Conservation (phyloP, 1,139 yeast genomes). For the Blastobotrys capitulatus region DNA sequence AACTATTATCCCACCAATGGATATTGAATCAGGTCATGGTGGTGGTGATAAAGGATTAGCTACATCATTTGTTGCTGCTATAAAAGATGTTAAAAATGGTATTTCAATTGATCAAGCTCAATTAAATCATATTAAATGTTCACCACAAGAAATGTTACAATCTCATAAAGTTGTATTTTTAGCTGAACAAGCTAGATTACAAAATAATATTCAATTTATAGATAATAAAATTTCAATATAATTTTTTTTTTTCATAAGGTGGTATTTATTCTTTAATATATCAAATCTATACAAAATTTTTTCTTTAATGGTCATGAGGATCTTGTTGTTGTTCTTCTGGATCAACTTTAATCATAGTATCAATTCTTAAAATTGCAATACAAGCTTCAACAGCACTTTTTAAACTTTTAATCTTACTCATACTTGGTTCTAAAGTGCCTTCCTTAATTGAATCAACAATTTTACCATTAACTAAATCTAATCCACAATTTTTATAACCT, state of each 20-base stretch:
- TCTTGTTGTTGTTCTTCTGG: conserved; percentile 95
- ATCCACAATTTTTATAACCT: conserved; percentile 83
- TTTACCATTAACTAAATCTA: conserved; percentile 87
- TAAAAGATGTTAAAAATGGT: conserved; percentile 20
- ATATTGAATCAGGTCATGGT: conserved; percentile 25
- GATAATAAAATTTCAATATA: conserved; percentile 11
- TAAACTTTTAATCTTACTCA: conserved; percentile 85
- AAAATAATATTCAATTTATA: conserved; percentile 16
- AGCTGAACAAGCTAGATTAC: conserved; percentile 25
- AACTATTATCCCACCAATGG: conserved; percentile 15
- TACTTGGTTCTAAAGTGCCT: conserved; percentile 94
- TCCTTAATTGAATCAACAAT: conserved; percentile 76
- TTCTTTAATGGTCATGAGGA: conserved; percentile 29
- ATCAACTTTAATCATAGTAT: conserved; percentile 95
- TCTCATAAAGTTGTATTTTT: conserved; percentile 26
- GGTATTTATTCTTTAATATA: too few species aligned
- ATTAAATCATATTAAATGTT: conserved; percentile 20
- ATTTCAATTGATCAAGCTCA: conserved; percentile 22
- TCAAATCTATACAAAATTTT: neutral
- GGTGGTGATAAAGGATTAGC: conserved; percentile 29
- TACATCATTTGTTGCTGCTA: conserved; percentile 24
- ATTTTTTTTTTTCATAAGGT: neutral
- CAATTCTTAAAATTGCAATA: conserved; percentile 93
- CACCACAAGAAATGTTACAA: conserved; percentile 24
- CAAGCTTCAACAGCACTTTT: conserved; percentile 98